Evolutionary conservation across 1,284 basidiomycete genomes (phyloP).

Genomic region (Hemileia vastatrix): DNA sequence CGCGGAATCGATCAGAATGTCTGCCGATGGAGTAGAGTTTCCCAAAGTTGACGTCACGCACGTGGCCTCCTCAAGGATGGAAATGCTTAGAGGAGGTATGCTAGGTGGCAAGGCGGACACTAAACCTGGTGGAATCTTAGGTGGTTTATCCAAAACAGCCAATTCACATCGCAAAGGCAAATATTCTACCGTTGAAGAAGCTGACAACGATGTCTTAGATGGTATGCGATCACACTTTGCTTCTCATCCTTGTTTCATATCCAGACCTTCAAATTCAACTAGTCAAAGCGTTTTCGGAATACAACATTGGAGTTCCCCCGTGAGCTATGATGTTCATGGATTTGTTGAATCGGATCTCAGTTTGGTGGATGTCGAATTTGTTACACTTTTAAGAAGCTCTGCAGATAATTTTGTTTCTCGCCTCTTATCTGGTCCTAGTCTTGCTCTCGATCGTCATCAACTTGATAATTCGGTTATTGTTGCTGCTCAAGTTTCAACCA

Average conservation of each 20-base stretch:
- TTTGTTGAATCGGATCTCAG: constrained; percentile 79
- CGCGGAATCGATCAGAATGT: constrained; percentile 57
- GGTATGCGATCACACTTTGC: constrained; percentile 63
- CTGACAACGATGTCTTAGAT: constrained; percentile 63
- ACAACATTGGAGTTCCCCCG: constrained; percentile 72
- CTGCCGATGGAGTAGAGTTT: constrained; percentile 61
- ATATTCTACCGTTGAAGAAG: constrained; percentile 53
- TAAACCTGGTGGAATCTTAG: constrained; percentile 69
- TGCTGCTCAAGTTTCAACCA: constrained; percentile 73
- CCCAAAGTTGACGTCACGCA: constrained; percentile 57
- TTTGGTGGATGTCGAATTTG: constrained; percentile 72
- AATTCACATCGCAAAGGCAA: constrained; percentile 66
- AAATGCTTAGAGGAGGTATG: constrained; percentile 69
- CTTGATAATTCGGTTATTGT: constrained; percentile 72
- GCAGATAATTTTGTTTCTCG: constrained; percentile 67
- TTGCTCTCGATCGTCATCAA: constrained; percentile 69
- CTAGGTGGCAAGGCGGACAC: constrained; percentile 58
- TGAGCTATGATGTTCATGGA: constrained; percentile 61
- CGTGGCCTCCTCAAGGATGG: constrained; percentile 72
- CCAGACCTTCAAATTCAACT: constrained; percentile 42
- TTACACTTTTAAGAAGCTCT: constrained; percentile 66
- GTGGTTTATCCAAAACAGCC: constrained; percentile 61
- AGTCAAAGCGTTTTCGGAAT: constrained; percentile 60
- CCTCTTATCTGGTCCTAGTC: constrained; percentile 69
- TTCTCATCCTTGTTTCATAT: constrained; percentile 66